Base-by-base conservation (phyloP, 805 yeast genomes). In the Tetrapisispora nanseiensis region DNA sequence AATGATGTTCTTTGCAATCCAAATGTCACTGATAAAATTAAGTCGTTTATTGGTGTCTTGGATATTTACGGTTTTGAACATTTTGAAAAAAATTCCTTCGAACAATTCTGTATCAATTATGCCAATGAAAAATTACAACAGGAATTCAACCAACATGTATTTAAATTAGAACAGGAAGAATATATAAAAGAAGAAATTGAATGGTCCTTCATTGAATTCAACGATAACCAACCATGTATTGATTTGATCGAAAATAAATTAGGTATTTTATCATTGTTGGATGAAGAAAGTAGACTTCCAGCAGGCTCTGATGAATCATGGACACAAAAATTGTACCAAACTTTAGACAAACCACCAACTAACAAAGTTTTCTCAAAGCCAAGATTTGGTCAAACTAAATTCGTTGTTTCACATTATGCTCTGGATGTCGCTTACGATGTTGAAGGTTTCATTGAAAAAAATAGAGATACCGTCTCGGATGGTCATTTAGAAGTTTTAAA, bases 51-150 rank as follows among this genome's bases (percentile, higher is more conserved):
- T 56, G 98, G 98, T 62, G 97, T 90, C 24, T 73, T 90, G 54
- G 98, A 90, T 80, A 90, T 90, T 54, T 90, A 90, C 59, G 98
- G 98, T 20, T 90, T 90, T 62, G 98, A 90, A 65, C 97, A 90
- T 65, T 90, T 90, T 61, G 89, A 86, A 51, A 80, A 76, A 55
- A 90, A 90, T 66, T 87, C 96, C 8, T 90, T 90, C 57, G 98
- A 90, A 66, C 98, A 90, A 65, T 90, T 90, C 65, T 90, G 98
- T 69, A 89, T 89, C 66, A 89, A 89, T 63, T 89, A 89, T 62
- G 96, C 97, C 35, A 89, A 89, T 65, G 98, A 90, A 68, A 90
- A 90, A 66, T 73, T 90, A 54, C 97, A 90, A 66, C 97, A 90
- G 65, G 97, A 90, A 63, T 90, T 90, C 66, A 90, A 89, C 56